Percentiles rank a stretch among this genome's conserved stretches.
Evolutionary conservation across 2,329 filamentous ascomycete species (phyloP).

Genomic region (Chrysoporthe deuterocubensis): DNA sequence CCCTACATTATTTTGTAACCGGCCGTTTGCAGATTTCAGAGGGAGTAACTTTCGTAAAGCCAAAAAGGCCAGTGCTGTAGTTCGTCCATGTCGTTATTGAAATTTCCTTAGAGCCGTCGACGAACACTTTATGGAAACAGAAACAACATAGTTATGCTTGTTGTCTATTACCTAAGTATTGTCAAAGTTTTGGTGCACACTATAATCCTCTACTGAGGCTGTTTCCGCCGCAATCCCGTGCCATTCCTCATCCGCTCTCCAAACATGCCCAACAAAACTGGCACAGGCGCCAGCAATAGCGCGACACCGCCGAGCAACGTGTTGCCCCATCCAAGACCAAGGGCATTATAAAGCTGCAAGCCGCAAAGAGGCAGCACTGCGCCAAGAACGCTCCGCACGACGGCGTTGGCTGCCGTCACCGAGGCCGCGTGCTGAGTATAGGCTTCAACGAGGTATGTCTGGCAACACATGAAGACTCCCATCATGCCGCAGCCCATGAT

Average conservation of each 20-base stretch:
- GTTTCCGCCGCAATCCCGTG: background rate
- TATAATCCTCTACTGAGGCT: background rate
- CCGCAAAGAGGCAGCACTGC: slow-evolving; percentile 29
- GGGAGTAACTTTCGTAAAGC: too few relatives aligned
- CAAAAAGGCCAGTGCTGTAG: too few relatives aligned
- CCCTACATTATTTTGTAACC: too few relatives aligned
- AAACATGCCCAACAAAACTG: slow-evolving; percentile 15
- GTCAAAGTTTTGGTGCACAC: background rate
- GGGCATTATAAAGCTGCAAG: slow-evolving; percentile 29
- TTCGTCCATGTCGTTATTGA: background rate
- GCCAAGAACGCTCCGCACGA: slow-evolving; percentile 30
- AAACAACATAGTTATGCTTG: background rate
- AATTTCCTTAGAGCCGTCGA: too few relatives aligned
- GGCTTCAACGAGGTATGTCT: slow-evolving; percentile 32
- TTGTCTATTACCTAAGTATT: background rate
- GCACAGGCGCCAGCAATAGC: slow-evolving; percentile 32
- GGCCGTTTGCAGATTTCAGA: too few relatives aligned
- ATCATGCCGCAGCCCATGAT: slow-evolving; percentile 51
- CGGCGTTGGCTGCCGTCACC: slow-evolving; percentile 33
- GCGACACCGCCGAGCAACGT: slow-evolving; percentile 33
- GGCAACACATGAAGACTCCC: slow-evolving; percentile 30
- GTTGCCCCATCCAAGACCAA: slow-evolving; percentile 37
- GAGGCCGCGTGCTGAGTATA: slow-evolving; percentile 31
- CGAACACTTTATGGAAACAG: background rate
- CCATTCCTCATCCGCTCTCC: slow-evolving; percentile 11